Evolutionary conservation across 1,284 basidiomycete genomes (phyloP), one percentile per base, ranked within the genome.

Genomic region (Volvariella volvacea): DNA sequence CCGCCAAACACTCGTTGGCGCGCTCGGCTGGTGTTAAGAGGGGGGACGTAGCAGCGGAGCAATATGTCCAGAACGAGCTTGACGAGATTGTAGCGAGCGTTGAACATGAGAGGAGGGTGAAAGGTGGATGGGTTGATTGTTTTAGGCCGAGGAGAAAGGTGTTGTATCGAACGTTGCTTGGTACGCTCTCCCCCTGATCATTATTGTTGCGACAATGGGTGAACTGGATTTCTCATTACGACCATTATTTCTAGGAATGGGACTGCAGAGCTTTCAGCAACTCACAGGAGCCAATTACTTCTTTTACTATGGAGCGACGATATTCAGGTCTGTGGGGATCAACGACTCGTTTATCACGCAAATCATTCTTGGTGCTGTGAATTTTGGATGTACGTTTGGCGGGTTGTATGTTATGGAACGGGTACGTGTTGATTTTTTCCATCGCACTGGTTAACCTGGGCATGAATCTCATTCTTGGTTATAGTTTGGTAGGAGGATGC

Each of bases 241-340:
- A n/a, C n/a, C n/a, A n/a, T n/a, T n/a, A n/a, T n/a, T n/a, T n/a
- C n/a, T 21, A 63, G 71, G 82, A 41, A 83, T 87, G 76, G 55
- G 70, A 1, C 65, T 89, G 10, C 87, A 89, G 61, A 76, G 73
- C 47, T 70, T 86, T 47, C 87, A 89, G 60, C 85, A 89, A 56
- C 73, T 88, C 30, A 88, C 86, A 0, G 86, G 87, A 17, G 78
- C 76, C 3, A 80, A 80, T 59, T 80, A 77, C 56, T 81, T 80
- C 64, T 82, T 80, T 64, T 81, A 87, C 63, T 80, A 84, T 52
- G 84, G 83, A 22, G 80, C 83, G 2, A 80, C 80, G 0, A 67
- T 88, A 46, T 87, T 89, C 67, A 54, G 67, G 43, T 72, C 76
- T 2, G 85, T 88, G 22, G 84, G 85, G 22, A 76, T 88, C 47